Conservation (phyloP, 306 rosid genomes). For the Pyrus bretschneideri region DNA sequence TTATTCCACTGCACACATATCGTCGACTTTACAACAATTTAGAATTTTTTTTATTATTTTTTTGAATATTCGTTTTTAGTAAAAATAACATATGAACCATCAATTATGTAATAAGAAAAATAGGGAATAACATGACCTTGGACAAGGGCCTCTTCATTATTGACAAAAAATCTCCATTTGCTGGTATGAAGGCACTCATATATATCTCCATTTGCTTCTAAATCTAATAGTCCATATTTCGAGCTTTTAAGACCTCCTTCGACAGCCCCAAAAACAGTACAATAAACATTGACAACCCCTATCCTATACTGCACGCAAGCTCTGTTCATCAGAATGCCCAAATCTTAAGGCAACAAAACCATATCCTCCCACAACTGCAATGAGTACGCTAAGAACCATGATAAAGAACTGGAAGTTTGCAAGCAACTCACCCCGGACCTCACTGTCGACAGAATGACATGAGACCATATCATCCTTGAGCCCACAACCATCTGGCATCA, state of each 20-base stretch:
- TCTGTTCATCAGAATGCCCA: conserved; percentile 31
- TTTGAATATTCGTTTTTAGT: not conserved
- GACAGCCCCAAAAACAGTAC: not conserved
- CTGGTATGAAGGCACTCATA: not conserved
- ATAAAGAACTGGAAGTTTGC: conserved; percentile 86
- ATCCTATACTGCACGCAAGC: conserved; percentile 25
- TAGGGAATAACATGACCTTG: not conserved
- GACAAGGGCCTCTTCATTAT: not conserved
- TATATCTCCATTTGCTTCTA: not conserved
- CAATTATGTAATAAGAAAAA: not conserved
- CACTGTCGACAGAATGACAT: conserved; percentile 61
- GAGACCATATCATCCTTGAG: conserved; percentile 33
- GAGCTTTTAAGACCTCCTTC: not conserved
- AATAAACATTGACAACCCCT: not conserved
- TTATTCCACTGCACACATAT: too few relatives aligned
- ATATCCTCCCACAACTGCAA: conserved; percentile 50
- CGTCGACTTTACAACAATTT: too few relatives aligned
- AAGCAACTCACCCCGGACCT: conserved; percentile 77
- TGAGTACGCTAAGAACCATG: conserved; percentile 48
- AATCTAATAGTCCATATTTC: not conserved
- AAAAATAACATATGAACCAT: too few relatives aligned
- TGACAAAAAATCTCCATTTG: not conserved
- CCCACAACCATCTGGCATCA: conserved; percentile 86
- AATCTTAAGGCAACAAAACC: conserved; percentile 53
- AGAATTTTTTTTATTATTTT: too few relatives aligned